phyloP scores from a whole-genome alignment of 1,139 yeast genomes.

The Yamadazyma diddensiae region DNA sequence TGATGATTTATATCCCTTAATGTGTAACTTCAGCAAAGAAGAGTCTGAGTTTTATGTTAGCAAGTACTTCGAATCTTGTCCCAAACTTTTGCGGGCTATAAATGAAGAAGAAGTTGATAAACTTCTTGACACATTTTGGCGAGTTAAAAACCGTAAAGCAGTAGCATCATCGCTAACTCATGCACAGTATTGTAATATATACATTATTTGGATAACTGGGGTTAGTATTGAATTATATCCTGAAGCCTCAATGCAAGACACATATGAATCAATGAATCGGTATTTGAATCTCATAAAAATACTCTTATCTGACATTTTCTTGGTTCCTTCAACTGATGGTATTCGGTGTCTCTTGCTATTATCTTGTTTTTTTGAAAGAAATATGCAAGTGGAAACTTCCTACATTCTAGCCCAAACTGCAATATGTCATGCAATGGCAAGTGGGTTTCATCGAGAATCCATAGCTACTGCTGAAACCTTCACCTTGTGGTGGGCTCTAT shows the following conservation, averaged over 20 bases:
- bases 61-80: constrained; percentile 4
- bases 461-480: constrained; percentile 19
- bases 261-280: constrained; percentile 11
- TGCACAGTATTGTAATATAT: constrained; percentile 11
- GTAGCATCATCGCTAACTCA: constrained; percentile 4
- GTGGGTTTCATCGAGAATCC: constrained; percentile 39
- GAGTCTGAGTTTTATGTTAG: constrained; percentile 13
- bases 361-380: constrained; percentile 39
- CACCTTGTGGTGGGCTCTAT: constrained; percentile 16
- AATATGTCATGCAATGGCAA: constrained; percentile 40
- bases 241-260: constrained; percentile 10
- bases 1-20: constrained; percentile 8
- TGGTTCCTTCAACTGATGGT: constrained; percentile 41
- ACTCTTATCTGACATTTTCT: constrained; percentile 36
- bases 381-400: constrained; percentile 42
- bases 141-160: constrained; percentile 26
- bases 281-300: constrained; percentile 26
- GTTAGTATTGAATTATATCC: constrained; percentile 10
- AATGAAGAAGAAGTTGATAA: constrained; percentile 25
- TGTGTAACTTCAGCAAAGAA: constrained; percentile 24
- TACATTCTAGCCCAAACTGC: constrained; percentile 41
- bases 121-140: constrained; percentile 11
- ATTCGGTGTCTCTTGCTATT: constrained; percentile 37
- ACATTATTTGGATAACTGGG: constrained; percentile 12
- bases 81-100: constrained; percentile 19